Percentiles rank a stretch among this genome's conserved stretches.
Conservation (phyloP, 2,329 filamentous ascomycete genomes). For the Cladophialophora immunda region DNA sequence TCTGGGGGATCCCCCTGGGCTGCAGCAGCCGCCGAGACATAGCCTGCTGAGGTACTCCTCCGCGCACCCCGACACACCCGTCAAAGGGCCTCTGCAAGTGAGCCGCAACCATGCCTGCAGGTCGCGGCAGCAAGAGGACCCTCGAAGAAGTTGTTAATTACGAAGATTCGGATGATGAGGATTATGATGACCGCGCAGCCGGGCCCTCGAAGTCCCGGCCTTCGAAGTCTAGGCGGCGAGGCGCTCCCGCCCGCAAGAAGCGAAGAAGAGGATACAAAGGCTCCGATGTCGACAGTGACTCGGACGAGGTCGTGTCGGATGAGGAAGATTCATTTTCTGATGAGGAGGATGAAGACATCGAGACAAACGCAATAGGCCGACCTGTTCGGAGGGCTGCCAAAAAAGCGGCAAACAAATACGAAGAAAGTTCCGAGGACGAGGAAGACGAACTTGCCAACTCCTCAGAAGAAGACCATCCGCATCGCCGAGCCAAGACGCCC, state of each 20-base stretch:
- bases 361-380: slow-evolving; percentile 65
- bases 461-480: slow-evolving; percentile 39
- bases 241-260: slow-evolving; percentile 47
- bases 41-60: neutral
- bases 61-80: neutral
- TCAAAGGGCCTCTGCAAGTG: neutral
- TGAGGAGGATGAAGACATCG: slow-evolving; percentile 49
- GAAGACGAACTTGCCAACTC: slow-evolving; percentile 40
- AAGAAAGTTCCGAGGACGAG: slow-evolving; percentile 58
- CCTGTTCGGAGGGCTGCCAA: slow-evolving; percentile 64
- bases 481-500: slow-evolving; percentile 44
- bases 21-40: neutral
- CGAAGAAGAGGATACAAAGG: slow-evolving; percentile 48
- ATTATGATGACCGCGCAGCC: slow-evolving; percentile 52
- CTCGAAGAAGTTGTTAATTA: slow-evolving; percentile 54
- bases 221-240: slow-evolving; percentile 46
- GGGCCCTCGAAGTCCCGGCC: slow-evolving; percentile 45
- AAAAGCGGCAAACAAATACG: slow-evolving; percentile 61
- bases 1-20: neutral
- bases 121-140: slow-evolving; percentile 47
- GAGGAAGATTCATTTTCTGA: slow-evolving; percentile 57
- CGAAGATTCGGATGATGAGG: slow-evolving; percentile 56
- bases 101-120: slow-evolving; percentile 22
- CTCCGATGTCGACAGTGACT: slow-evolving; percentile 57
- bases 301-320: slow-evolving; percentile 51